Percentiles rank a stretch among this genome's conserved stretches.
Conservation (phyloP, 75 land plant genomes). For the Sequoia sempervirens region DNA sequence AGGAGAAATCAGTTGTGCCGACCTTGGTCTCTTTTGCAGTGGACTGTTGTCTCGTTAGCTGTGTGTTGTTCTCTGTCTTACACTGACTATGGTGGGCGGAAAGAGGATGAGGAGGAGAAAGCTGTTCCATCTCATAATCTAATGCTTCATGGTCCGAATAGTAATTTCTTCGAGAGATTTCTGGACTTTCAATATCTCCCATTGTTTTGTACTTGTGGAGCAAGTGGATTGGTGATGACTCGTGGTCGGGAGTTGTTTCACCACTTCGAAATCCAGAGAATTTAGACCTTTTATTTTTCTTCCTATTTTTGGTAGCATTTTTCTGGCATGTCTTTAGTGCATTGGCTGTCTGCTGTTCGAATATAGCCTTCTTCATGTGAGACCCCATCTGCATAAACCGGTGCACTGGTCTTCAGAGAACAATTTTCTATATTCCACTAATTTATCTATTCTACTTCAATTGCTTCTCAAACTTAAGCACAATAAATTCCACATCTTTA, state of each 20-base stretch:
- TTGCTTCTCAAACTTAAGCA: background rate
- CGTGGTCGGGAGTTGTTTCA: background rate
- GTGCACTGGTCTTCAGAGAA: background rate
- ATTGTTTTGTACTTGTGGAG: constrained; percentile 10
- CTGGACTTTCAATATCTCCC: constrained; percentile 7
- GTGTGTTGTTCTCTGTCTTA: background rate
- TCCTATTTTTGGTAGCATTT: background rate
- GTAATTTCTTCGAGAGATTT: background rate
- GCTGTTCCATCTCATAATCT: background rate
- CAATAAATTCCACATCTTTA: background rate
- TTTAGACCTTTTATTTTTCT: background rate
- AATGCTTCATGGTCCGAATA: background rate
- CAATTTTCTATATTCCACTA: background rate
- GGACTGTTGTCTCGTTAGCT: background rate
- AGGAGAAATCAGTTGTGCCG: background rate
- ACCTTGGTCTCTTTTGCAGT: background rate
- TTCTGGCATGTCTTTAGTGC: constrained; percentile 25
- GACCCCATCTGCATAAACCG: constrained; percentile 20
- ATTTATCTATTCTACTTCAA: background rate
- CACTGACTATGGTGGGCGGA: background rate
- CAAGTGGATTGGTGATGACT: background rate
- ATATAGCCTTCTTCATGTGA: constrained; percentile 11
- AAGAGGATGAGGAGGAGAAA: background rate
- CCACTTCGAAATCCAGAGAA: constrained; percentile 5
- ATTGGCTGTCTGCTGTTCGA: constrained; percentile 29